Base-by-base conservation (phyloP, 176 grass and related monocot genomes). In the Paspalum notatum region DNA sequence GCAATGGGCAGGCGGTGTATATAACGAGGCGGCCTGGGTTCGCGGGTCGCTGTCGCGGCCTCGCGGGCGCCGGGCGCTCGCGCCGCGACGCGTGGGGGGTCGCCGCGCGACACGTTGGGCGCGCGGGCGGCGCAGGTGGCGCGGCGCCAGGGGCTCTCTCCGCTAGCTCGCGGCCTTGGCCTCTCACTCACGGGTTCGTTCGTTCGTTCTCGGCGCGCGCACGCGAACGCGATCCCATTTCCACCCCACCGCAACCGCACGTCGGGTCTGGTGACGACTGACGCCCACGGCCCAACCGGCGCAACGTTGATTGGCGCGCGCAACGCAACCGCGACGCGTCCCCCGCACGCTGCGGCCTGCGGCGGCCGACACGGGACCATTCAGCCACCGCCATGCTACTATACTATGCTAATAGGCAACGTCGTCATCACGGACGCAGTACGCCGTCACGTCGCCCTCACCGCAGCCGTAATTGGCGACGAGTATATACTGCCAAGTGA, bases 81-180 rank as follows among this genome's bases (percentile, higher is more conserved):
- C 22, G 21, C 1, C 4, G 15, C 14, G 72, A 77, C 85, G 72
- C 85, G 72, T 87, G 79, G 71, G 9, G 14, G 21, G 9, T 0
- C 16, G n/a, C 50, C n/a, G 50, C 51, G 86, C 81, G 86, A 88
- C 86, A 80, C 86, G 86, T 84, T 11, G 80, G 50, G 25, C 9
- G 25, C 46, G 70, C 54, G 37, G 47, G 27, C 24, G 73, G 74
- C 80, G 75, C 58, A 79, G 80, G 86, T 88, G 80, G 59, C 86
- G 80, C 86, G 59, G 71, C 58, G 60, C 32, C 59, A 67, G 74
- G 5, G 50, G 7, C 42, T 27, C 32, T 32, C 32, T 32, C 32
- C 2, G 32, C n/a, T n/a, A n/a, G n/a, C n/a, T n/a, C n/a, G n/a
- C n/a, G n/a, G n/a, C n/a, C n/a, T n/a, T n/a, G n/a, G n/a, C n/a